A percentile compares a stretch with the other conserved stretches of the same genome.
Conservation (phyloP, 2,329 filamentous ascomycete species). For the Penicillium sp. region DNA sequence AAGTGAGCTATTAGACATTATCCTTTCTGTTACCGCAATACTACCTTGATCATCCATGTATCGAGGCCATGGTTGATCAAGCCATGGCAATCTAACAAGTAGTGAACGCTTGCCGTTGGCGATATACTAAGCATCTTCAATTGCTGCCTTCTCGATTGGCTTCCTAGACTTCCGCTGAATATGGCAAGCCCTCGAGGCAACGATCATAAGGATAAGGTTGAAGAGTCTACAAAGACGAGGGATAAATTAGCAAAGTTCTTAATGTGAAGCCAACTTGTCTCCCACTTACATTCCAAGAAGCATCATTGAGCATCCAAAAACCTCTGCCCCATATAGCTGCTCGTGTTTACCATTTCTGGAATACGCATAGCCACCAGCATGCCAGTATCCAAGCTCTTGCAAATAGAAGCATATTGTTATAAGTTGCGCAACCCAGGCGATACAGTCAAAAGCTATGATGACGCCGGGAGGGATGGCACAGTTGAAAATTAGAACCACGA, state of each 20-base stretch:
- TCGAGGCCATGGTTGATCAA: background rate
- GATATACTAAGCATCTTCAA: conserved; percentile 9
- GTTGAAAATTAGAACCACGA: conserved; percentile 23
- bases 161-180: conserved; percentile 13
- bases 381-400: conserved; percentile 12
- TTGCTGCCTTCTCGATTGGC: background rate
- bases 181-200: conserved; percentile 15
- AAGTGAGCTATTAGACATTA: background rate
- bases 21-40: background rate
- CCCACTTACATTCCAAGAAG: conserved; percentile 19
- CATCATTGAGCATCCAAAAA: conserved; percentile 17
- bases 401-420: conserved; percentile 15
- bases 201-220: conserved; percentile 15
- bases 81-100: too few relatives aligned
- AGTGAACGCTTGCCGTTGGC: background rate
- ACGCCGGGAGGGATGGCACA: conserved; percentile 17
- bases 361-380: conserved; percentile 14
- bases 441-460: conserved; percentile 16
- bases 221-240: conserved; percentile 3
- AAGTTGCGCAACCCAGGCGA: conserved; percentile 14
- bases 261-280: background rate
- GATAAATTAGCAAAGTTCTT: background rate
- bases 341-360: background rate
- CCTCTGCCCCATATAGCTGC: conserved; percentile 14
- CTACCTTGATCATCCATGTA: too few relatives aligned